Evolutionary conservation across 176 grass and related monocot genomes (phyloP), one percentile per base, ranked within the genome.

Genomic region (Oropetium thomaeum): DNA sequence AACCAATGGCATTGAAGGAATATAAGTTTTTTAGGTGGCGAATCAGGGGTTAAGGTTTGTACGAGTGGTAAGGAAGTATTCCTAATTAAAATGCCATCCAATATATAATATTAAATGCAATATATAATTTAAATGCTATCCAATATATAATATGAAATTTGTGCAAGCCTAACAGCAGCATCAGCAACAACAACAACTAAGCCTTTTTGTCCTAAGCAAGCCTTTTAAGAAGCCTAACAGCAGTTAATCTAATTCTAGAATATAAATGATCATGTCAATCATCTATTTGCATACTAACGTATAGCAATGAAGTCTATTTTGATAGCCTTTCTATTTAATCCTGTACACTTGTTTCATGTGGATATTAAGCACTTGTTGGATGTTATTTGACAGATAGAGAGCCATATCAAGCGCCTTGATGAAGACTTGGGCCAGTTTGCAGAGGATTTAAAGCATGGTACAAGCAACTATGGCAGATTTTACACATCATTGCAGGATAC

Each of bases 371-470:
- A 61, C 20, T 7, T n/a, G n/a, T 74, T 79, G 26, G 48, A 37
- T 40, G 17, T 84, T 73, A 53, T 61, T 87, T 37, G 79, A 67
- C 84, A 98, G 91, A 92, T 98, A 87, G 96, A 98, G 82, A 95
- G 91, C 77, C 96, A 95, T 88, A 74, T 98, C 65, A 98, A 98
- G 53, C 84, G 96, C 31, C 91, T 98, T 37, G 89, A 93, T 78
- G 91, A 98, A 79, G 96, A 98, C 75, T 83, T 98, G 74, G 74
- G 75, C 48, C 89, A 98, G 67, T 98, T 95, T 95, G 89, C 89
- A 29, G 91, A 98, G 83, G 91, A 95, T 81, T 78, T 98, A 76
- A 98, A 95, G 82, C 96, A 95, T 79, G 96, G 96, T 98, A 80
- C 81, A 79, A 35, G 15, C 57, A 62, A 12, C 40, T 3, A 14